Evolutionary conservation across 768 basidiomycete genomes (phyloP), one percentile per base, ranked within the genome.

Genomic region (Boletus sp.): DNA sequence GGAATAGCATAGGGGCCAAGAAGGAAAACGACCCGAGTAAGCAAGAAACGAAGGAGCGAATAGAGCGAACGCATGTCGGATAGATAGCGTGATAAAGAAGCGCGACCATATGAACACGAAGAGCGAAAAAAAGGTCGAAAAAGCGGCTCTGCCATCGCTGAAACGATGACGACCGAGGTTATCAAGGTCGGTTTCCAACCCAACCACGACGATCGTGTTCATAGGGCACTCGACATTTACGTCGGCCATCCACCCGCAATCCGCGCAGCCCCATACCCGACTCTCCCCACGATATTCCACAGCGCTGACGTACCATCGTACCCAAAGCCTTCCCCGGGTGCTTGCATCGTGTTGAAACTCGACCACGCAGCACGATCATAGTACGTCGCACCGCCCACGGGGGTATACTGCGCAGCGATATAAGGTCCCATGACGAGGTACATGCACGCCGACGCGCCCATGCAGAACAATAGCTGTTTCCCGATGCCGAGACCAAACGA

Each of bases 301-400:
- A 90, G 77, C 11, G 81, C 80, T 18, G 80, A 77, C 2, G 85
- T 82, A 35, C 81, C 78, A 60, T 86, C 86, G 12, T 75, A 73
- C 20, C 74, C 73, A 61, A 90, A 89, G 30, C 90, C 90, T 65
- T 91, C 90, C 0, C 89, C 89, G 1, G 78, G 79, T 10, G 79
- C 82, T 49, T 82, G 81, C 75, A 93, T 80, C 11, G 81, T 75
- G 66, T 92, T 92, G 73, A 90, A 91, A 68, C 84, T 87, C 54
- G 78, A 78, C 91, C 91, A 93, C 29, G 87, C 87, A 8, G 81
- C 78, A 11, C 90, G 85, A 64, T 93, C 90, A 63, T 90, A 87
- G 60, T 84, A 84, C 35, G 85, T 86, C 40, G 86, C 77, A n/a
- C 89, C 88, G 0, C 87, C 85, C 5, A 83, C 75, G 17, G 74